phyloP scores from a whole-genome alignment of 257 asterid genomes.

The Ocimum tenuiflorum region DNA sequence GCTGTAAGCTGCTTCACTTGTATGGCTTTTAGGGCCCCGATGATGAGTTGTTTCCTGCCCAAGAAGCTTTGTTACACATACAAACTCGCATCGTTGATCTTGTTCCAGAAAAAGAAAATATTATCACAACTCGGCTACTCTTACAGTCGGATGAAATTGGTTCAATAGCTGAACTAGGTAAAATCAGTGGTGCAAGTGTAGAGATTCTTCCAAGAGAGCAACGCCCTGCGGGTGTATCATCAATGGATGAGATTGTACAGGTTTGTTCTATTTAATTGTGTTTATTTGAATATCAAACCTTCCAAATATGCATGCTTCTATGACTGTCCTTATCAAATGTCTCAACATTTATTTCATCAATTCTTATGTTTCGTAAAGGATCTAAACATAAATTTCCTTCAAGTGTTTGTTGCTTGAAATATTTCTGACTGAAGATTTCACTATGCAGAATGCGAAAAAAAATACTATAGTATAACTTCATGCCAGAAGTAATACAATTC shows the following conservation, averaged over 20 bases:
- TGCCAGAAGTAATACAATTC: background rate
- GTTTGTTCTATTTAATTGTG: constrained; percentile 28
- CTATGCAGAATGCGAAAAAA: background rate
- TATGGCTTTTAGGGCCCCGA: constrained; percentile 69
- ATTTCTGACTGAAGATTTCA: background rate
- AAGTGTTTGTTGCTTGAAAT: constrained; percentile 13
- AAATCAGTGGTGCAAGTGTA: constrained; percentile 58
- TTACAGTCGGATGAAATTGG: constrained; percentile 70
- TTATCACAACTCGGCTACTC: constrained; percentile 66
- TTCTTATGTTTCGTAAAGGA: background rate
- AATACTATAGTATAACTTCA: background rate
- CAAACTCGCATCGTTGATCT: constrained; percentile 82
- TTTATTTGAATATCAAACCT: background rate
- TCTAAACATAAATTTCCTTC: background rate
- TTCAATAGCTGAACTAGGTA: constrained; percentile 49
- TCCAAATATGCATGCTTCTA: background rate
- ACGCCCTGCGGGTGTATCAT: constrained; percentile 53
- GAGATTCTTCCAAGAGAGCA: constrained; percentile 58
- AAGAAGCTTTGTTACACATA: constrained; percentile 94
- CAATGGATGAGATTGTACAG: constrained; percentile 64
- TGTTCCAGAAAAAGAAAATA: constrained; percentile 66
- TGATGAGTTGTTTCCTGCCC: constrained; percentile 94
- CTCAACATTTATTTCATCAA: background rate
- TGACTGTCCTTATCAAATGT: background rate
- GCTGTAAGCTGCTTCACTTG: constrained; percentile 25